Evolutionary conservation across 805 yeast species (phyloP).

Genomic region (Sugiyamaella smithiae): DNA sequence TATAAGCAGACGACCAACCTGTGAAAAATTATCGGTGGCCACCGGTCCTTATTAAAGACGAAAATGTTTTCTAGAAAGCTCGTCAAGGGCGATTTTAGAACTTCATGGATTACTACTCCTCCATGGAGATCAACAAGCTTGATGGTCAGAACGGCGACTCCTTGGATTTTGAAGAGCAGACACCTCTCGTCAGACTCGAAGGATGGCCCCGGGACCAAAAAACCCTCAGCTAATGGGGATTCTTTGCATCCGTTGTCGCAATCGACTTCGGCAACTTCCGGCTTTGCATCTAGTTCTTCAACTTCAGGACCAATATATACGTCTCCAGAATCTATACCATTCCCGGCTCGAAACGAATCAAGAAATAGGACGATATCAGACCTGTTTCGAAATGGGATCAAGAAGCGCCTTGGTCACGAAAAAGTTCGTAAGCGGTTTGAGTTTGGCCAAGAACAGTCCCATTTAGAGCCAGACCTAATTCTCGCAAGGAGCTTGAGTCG

Average conservation of each 20-base stretch:
- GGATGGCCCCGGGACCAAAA: no score
- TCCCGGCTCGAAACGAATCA: neutral
- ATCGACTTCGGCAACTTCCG: no score
- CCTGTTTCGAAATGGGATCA: neutral
- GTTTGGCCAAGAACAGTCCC: neutral
- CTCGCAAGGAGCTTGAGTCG: constrained; percentile 24
- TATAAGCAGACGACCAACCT: no score
- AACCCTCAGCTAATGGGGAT: no score
- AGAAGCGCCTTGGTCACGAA: neutral
- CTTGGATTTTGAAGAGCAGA: no score
- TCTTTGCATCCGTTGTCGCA: no score
- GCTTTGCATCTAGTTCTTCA: no score
- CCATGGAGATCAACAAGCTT: neutral
- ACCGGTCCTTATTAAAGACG: no score
- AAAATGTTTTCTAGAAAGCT: neutral
- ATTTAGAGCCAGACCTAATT: constrained; percentile 18
- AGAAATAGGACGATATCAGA: no score
- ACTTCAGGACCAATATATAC: neutral
- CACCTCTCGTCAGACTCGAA: neutral
- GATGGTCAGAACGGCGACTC: no score
- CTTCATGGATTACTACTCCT: constrained; percentile 2
- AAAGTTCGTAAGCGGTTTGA: neutral
- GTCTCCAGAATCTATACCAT: neutral
- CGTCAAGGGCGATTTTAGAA: neutral
- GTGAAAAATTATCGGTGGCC: no score